These are phyloP conservation scores for Neocallimastix lanati DNA, from an alignment of 192 early-diverging fungal genomes.

Conservation along the genomic window DNA sequence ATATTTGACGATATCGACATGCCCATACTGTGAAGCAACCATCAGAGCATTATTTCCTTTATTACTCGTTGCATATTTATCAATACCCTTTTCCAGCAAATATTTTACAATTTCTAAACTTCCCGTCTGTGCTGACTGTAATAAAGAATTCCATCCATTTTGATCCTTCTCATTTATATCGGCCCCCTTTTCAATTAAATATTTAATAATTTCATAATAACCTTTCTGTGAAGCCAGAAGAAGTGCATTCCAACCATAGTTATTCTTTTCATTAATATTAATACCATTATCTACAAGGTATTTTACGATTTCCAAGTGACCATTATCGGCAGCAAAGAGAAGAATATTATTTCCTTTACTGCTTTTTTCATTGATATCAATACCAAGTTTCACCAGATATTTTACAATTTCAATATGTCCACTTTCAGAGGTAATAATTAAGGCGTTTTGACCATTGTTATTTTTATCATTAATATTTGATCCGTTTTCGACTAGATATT, in stretches of 20 bases:
- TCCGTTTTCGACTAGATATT: neutral
- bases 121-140: neutral
- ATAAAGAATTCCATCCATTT: neutral
- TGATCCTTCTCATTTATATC: neutral
- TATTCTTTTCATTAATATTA: neutral
- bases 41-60: neutral
- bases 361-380: neutral
- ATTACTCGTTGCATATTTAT: neutral
- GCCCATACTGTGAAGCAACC: neutral
- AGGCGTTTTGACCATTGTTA: neutral
- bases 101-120: neutral
- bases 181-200: neutral
- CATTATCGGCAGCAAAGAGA: neutral
- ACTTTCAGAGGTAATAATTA: neutral
- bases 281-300: neutral
- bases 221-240: neutral
- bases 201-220: neutral
- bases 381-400: neutral
- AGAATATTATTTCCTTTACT: neutral
- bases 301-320: neutral
- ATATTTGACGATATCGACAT: neutral
- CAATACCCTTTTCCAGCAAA: neutral
- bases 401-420: neutral
- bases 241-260: neutral
- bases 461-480: neutral